A percentile compares a stretch with the other conserved stretches of the same genome.
phyloP scores from a whole-genome alignment of 495 filamentous ascomycete species.

The Penicillium tannophilum region DNA sequence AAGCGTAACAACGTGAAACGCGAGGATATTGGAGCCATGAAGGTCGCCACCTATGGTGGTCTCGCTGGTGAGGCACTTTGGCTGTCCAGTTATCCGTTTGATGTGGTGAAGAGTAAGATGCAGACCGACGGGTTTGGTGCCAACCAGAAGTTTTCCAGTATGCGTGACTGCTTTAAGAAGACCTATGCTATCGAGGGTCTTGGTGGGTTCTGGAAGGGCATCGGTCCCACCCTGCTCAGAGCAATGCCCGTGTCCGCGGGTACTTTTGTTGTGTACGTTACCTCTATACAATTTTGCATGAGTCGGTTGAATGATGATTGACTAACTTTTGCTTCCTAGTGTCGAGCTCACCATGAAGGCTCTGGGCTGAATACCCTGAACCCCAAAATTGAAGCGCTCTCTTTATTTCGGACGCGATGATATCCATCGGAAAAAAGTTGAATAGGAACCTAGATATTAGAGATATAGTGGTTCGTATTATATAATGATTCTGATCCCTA shows the following conservation, averaged over 20 bases:
- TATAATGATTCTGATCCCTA: not conserved
- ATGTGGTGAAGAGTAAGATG: conserved; percentile 99
- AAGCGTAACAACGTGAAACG: conserved; percentile 71
- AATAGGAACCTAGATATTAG: not conserved
- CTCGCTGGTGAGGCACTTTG: conserved; percentile 92
- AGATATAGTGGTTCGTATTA: not conserved
- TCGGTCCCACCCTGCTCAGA: conserved; percentile 89
- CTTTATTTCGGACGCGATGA: not conserved
- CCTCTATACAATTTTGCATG: not conserved
- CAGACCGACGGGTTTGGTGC: conserved; percentile 89
- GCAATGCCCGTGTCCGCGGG: conserved; percentile 98
- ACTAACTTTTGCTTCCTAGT: conserved; percentile 27
- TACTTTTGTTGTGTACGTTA: conserved; percentile 79
- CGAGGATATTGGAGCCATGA: conserved; percentile 75
- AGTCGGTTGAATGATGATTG: not conserved
- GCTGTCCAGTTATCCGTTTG: conserved; percentile 90
- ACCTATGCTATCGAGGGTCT: conserved; percentile 75
- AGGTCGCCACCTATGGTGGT: conserved; percentile 90
- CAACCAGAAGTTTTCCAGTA: conserved; percentile 69
- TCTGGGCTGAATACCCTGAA: conserved; percentile 31
- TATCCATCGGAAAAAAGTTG: not conserved
- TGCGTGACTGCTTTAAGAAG: conserved; percentile 89
- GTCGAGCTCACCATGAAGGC: conserved; percentile 52
- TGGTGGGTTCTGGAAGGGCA: conserved; percentile 92
- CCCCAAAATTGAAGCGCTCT: conserved; percentile 4